These are phyloP conservation scores for Hypomontagnella monticulosa DNA, from an alignment of 495 filamentous ascomycete genomes.

Conservation along the genomic window DNA sequence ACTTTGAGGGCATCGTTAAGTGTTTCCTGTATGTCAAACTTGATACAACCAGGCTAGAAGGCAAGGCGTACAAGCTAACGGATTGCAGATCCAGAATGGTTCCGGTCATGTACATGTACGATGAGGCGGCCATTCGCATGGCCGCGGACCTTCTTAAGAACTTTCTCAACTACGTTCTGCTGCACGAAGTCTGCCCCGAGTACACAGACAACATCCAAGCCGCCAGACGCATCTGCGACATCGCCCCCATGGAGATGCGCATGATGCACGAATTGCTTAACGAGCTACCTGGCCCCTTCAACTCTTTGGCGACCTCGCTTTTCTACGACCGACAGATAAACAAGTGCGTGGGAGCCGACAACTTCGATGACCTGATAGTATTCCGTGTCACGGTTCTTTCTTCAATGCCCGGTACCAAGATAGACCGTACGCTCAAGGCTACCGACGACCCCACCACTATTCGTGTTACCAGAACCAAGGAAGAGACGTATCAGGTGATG, in stretches of 20 bases:
- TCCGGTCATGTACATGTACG: constrained; percentile 38
- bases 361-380: constrained; percentile 31
- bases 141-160: constrained; percentile 71
- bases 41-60: constrained; percentile 14
- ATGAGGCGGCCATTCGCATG: constrained; percentile 36
- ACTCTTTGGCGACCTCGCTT: constrained; percentile 56
- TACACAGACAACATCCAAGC: constrained; percentile 70
- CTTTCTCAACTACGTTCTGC: constrained; percentile 87
- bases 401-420: constrained; percentile 13
- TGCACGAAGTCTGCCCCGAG: constrained; percentile 87
- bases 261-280: constrained; percentile 58
- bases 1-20: constrained; percentile 79
- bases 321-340: constrained; percentile 37
- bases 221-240: constrained; percentile 73
- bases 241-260: constrained; percentile 72
- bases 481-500: constrained; percentile 42
- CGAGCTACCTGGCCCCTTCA: constrained; percentile 77
- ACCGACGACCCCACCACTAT: constrained; percentile 31
- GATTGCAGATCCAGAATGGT: constrained; percentile 53
- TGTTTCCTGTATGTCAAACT: constrained; percentile 74
- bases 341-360: constrained; percentile 18
- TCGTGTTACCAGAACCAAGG: constrained; percentile 36
- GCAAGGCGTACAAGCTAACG: constrained; percentile 26
- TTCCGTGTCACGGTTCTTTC: constrained; percentile 35
- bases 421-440: constrained; percentile 16